These are phyloP conservation scores for Backusella australiensis DNA, from an alignment of 192 early-diverging fungal species.

Conservation along the genomic window DNA sequence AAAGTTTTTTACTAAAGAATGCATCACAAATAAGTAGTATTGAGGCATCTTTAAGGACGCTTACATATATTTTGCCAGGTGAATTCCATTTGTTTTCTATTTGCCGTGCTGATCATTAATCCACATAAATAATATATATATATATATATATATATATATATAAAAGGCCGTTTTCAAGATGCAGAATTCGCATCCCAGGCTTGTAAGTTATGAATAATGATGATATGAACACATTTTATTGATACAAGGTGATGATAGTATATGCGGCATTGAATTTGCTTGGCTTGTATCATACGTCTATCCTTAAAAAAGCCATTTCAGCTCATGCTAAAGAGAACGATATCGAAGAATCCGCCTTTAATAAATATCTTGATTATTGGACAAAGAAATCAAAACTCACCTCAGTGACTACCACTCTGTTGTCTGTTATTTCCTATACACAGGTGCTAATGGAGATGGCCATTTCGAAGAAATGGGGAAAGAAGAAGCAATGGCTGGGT, in stretches of 20 bases:
- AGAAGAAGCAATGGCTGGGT: slow-evolving; percentile 14
- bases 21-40: slow-evolving; percentile 84
- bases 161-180: slow-evolving; percentile 83
- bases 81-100: not conserved
- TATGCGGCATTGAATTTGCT: slow-evolving; percentile 78
- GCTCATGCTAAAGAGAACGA: slow-evolving; percentile 24
- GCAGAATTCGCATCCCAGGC: slow-evolving; percentile 90
- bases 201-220: slow-evolving; percentile 35
- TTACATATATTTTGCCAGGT: slow-evolving; percentile 91
- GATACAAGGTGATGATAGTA: slow-evolving; percentile 38
- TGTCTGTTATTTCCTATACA: slow-evolving; percentile 58
- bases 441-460: slow-evolving; percentile 37
- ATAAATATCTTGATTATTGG: slow-evolving; percentile 73
- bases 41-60: slow-evolving; percentile 79
- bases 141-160: too few relatives aligned
- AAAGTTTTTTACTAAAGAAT: slow-evolving; percentile 80
- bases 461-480: slow-evolving; percentile 22
- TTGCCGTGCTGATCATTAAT: not conserved
- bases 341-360: slow-evolving; percentile 47
- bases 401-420: slow-evolving; percentile 46
- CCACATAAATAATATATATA: too few relatives aligned
- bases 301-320: slow-evolving; percentile 54
- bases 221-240: not conserved
- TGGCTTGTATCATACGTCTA: slow-evolving; percentile 82
- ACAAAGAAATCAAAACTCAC: slow-evolving; percentile 14